phyloP scores from a whole-genome alignment of 1,139 yeast species.

The Yamadazyma triangularis region DNA sequence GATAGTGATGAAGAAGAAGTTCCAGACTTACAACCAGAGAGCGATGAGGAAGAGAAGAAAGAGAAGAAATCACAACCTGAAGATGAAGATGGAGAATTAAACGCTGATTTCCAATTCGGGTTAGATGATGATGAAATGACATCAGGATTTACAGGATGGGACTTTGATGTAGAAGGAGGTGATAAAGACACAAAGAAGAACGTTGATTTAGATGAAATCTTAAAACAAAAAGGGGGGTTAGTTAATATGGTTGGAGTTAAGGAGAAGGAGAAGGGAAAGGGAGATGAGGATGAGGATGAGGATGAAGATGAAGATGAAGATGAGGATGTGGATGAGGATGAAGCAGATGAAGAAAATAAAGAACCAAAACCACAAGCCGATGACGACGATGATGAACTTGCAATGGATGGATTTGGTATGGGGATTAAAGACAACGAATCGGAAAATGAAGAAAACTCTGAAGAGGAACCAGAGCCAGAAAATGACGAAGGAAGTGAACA shows the following conservation, averaged over 20 bases:
- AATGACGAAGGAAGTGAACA: slow-evolving; percentile 20
- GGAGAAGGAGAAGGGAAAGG: slow-evolving; percentile 28
- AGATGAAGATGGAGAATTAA: slow-evolving; percentile 46
- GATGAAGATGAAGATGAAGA: slow-evolving; percentile 27
- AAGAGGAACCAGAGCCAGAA: slow-evolving; percentile 17
- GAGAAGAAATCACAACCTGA: slow-evolving; percentile 5
- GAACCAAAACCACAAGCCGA: slow-evolving; percentile 21
- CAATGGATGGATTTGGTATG: slow-evolving; percentile 74
- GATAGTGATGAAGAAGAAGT: slow-evolving; percentile 22
- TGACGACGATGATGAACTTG: slow-evolving; percentile 51
- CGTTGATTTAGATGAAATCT: slow-evolving; percentile 84
- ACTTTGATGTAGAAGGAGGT: slow-evolving; percentile 54
- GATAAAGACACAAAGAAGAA: slow-evolving; percentile 41
- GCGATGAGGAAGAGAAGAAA: slow-evolving; percentile 17
- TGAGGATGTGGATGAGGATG: slow-evolving; percentile 23
- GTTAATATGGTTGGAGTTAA: slow-evolving; percentile 45
- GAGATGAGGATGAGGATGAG: slow-evolving; percentile 30
- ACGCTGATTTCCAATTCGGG: slow-evolving; percentile 67
- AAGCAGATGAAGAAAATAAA: slow-evolving; percentile 21
- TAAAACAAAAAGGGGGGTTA: slow-evolving; percentile 76
- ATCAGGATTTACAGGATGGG: slow-evolving; percentile 72
- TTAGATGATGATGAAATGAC: slow-evolving; percentile 44
- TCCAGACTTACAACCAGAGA: slow-evolving; percentile 13
- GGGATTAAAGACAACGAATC: slow-evolving; percentile 39
- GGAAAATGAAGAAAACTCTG: slow-evolving; percentile 23